Base-by-base conservation (phyloP, 306 rosid species). In the Hippophae rhamnoides region DNA sequence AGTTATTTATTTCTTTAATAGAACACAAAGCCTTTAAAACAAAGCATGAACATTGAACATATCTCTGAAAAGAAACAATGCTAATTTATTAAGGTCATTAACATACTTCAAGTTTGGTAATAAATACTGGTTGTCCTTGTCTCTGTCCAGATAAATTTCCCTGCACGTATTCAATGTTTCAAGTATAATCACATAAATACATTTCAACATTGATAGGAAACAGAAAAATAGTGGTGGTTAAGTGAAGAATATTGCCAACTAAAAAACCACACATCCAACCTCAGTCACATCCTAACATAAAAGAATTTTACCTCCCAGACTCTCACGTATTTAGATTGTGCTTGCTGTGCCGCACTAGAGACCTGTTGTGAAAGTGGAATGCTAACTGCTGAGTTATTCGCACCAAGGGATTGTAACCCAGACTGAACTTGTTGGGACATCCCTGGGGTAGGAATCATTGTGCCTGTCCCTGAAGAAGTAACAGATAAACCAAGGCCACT, bases 381-480 rank as follows among this genome's bases (percentile, higher is more conserved):
- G 72, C 66, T 86, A 61, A 88, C 71, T 56, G 86, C 86, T 31
- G 84, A 58, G 71, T 76, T 80, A 79, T 63, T 84, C 72, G 66
- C 76, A 9, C 81, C 79, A 69, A 83, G 82, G 23, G 95, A 47
- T 46, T 75, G 99, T 79, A 84, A 76, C 67, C 83, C 84, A 61
- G 89, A 65, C 71, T 78, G 96, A 60, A 61, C 89, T 68, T 80
- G 93, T 76, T 92, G 96, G 72, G 95, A 57, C 80, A 88, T 88
- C 77, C 99, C 97, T 13, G 97, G 97, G 65, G 97, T 93, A 47
- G 99, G 99, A 68, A 88, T 88, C 99, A 93, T 88, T 10, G 95
- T 82, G 31, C 90, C 84, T 55, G 76, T 76, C 54, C 99, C 99
- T 76, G 99, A 86, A 64, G 96, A 76, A 61, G 78, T 80, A 74